Conservation (phyloP, 2,329 filamentous ascomycete species). For the Aspergillus bombycis region DNA sequence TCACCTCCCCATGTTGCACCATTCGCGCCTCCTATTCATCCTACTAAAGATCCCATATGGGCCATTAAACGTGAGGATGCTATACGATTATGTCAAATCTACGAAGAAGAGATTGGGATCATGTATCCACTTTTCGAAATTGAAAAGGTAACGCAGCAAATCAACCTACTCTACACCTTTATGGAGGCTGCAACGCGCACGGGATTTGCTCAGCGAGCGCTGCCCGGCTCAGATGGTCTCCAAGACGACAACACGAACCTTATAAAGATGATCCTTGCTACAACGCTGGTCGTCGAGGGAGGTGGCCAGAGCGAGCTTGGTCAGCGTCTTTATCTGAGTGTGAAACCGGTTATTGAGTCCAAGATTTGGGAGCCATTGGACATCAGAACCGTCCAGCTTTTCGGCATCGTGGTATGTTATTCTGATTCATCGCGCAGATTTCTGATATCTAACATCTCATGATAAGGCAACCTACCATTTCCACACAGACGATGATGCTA, state of each 20-base stretch:
- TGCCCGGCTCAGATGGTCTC: slow-evolving; percentile 61
- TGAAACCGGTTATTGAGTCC: slow-evolving; percentile 71
- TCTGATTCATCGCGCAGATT: background rate
- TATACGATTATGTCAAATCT: slow-evolving; percentile 73
- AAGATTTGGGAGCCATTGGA: slow-evolving; percentile 61
- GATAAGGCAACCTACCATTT: slow-evolving; percentile 75
- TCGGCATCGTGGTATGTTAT: slow-evolving; percentile 51
- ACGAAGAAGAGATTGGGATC: slow-evolving; percentile 86
- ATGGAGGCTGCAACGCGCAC: slow-evolving; percentile 68
- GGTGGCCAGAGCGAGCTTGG: slow-evolving; percentile 78
- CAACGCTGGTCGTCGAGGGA: slow-evolving; percentile 75
- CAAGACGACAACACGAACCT: slow-evolving; percentile 68
- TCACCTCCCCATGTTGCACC: slow-evolving; percentile 43
- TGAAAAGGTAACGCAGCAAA: slow-evolving; percentile 69
- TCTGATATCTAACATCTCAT: slow-evolving; percentile 7
- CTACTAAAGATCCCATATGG: slow-evolving; percentile 76
- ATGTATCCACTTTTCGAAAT: slow-evolving; percentile 90
- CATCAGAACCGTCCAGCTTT: slow-evolving; percentile 61
- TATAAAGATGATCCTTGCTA: slow-evolving; percentile 82
- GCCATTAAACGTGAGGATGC: slow-evolving; percentile 77
- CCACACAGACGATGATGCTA: slow-evolving; percentile 79
- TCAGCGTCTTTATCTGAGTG: slow-evolving; percentile 72
- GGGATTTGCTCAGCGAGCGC: slow-evolving; percentile 58
- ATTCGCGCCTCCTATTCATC: slow-evolving; percentile 44
- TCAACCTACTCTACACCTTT: slow-evolving; percentile 70